A percentile compares a stretch with the other conserved stretches of the same genome.
These are phyloP conservation scores for Zoysia pacifica DNA, from an alignment of 176 grass and related monocot species.

Conservation along the genomic window DNA sequence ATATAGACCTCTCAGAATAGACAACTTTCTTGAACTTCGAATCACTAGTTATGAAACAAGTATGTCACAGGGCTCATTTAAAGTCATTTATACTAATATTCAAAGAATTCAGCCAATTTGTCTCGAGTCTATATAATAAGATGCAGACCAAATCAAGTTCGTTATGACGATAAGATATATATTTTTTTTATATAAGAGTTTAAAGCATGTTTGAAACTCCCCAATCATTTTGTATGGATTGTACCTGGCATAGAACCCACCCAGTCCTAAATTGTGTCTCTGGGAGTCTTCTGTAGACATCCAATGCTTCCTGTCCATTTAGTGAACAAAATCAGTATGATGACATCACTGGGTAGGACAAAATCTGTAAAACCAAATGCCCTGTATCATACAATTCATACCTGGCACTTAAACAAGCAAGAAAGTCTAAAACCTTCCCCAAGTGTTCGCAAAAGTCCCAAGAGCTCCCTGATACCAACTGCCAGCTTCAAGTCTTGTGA, in stretches of 20 bases:
- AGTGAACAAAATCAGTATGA: conserved; percentile 17
- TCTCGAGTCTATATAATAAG: background rate
- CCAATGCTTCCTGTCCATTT: conserved; percentile 84
- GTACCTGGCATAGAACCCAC: conserved; percentile 98
- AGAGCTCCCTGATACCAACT: conserved; percentile 67
- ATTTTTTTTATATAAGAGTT: background rate
- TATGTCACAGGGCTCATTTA: background rate
- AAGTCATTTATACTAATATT: background rate
- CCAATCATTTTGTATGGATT: conserved; percentile 4
- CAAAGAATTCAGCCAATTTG: too few species aligned
- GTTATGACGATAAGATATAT: background rate
- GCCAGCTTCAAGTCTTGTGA: conserved; percentile 63
- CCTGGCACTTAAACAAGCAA: conserved; percentile 92
- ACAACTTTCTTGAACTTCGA: conserved; percentile 3
- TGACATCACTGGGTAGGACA: background rate
- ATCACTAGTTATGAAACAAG: conserved; percentile 4
- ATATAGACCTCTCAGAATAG: background rate
- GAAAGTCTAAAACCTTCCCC: conserved; percentile 92
- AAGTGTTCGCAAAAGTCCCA: conserved; percentile 75
- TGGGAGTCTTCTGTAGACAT: conserved; percentile 78
- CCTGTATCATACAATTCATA: conserved; percentile 52
- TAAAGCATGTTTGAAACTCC: background rate
- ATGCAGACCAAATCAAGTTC: background rate
- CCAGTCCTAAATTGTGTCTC: conserved; percentile 92
- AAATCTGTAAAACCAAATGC: conserved; percentile 9